phyloP scores from a whole-genome alignment of 2,329 filamentous ascomycete species.

The Microdochium trichocladiopsis region DNA sequence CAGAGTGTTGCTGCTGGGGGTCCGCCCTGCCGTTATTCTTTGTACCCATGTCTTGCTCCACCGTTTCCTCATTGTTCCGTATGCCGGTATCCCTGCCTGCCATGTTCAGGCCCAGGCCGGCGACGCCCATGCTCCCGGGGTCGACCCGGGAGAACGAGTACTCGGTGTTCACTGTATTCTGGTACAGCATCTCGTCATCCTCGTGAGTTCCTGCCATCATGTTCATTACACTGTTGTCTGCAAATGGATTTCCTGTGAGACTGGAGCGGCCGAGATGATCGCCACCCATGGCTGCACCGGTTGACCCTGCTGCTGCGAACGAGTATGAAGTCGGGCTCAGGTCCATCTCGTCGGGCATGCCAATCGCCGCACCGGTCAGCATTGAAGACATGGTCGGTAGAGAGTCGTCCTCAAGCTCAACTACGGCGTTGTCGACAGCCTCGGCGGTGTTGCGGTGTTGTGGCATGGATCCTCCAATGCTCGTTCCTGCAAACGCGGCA shows the following conservation, averaged over 20 bases:
- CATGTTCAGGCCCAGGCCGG: not conserved
- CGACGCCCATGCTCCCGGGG: not conserved
- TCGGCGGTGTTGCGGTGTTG: too few species aligned
- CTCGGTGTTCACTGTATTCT: not conserved
- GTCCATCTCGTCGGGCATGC: not conserved
- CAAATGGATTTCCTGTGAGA: not conserved
- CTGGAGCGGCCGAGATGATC: not conserved
- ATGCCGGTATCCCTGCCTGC: not conserved
- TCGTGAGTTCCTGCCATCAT: not conserved
- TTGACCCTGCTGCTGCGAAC: not conserved
- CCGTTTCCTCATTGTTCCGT: not conserved
- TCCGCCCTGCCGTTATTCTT: not conserved
- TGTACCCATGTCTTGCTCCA: not conserved
- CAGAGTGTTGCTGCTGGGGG: not conserved
- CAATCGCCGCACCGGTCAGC: not conserved
- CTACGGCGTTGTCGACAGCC: not conserved
- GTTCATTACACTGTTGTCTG: not conserved
- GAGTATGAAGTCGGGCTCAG: not conserved
- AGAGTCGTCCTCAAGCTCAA: not conserved
- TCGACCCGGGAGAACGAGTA: not conserved
- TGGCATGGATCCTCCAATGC: not conserved
- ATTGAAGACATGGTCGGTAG: not conserved
- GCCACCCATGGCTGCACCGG: too few species aligned
- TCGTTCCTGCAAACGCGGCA: too few species aligned
- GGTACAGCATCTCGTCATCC: not conserved